Evolutionary conservation across 2,329 filamentous ascomycete species (phyloP).

Genomic region (Ophiocordyceps polyrhachis-furcata): DNA sequence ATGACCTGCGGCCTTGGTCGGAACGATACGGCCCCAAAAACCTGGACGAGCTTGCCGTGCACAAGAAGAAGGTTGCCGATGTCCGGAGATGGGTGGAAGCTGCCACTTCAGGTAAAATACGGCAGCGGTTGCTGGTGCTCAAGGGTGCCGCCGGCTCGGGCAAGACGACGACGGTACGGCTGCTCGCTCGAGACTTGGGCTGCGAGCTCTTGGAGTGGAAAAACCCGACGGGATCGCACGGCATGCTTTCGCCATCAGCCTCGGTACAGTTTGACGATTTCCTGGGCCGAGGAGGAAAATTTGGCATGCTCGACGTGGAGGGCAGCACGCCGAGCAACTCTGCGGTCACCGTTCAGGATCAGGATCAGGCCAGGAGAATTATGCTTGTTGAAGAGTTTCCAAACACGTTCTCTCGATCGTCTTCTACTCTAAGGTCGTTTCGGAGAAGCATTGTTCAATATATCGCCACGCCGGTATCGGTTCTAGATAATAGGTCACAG

Average conservation of each 20-base stretch:
- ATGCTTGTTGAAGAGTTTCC: conserved; percentile 72
- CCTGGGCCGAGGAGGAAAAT: conserved; percentile 61
- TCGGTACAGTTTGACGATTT: conserved; percentile 85
- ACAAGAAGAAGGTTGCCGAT: conserved; percentile 84
- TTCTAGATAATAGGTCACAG: conserved; percentile 23
- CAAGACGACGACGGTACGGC: conserved; percentile 71
- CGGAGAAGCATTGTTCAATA: conserved; percentile 58
- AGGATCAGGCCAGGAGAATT: conserved; percentile 24
- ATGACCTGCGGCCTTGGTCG: conserved; percentile 63
- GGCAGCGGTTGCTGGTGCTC: conserved; percentile 61
- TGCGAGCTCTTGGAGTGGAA: conserved; percentile 78
- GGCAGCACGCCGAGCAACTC: conserved; percentile 7
- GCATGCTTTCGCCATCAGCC: conserved; percentile 46
- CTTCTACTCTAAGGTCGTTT: conserved; percentile 48
- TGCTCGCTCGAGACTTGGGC: conserved; percentile 60
- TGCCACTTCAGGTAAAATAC: conserved; percentile 44
- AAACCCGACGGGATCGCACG: conserved; percentile 50
- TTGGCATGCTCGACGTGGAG: conserved; percentile 45
- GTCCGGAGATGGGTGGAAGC: conserved; percentile 68
- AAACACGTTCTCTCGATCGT: conserved; percentile 50
- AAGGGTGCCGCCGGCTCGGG: conserved; percentile 84
- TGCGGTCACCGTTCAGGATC: conserved; percentile 5
- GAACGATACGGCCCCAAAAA: conserved; percentile 62
- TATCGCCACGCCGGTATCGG: conserved; percentile 46
- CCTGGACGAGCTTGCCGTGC: conserved; percentile 74